These are phyloP conservation scores for Taphrina pruni DNA, from an alignment of 1,139 yeast genomes.

Conservation along the genomic window DNA sequence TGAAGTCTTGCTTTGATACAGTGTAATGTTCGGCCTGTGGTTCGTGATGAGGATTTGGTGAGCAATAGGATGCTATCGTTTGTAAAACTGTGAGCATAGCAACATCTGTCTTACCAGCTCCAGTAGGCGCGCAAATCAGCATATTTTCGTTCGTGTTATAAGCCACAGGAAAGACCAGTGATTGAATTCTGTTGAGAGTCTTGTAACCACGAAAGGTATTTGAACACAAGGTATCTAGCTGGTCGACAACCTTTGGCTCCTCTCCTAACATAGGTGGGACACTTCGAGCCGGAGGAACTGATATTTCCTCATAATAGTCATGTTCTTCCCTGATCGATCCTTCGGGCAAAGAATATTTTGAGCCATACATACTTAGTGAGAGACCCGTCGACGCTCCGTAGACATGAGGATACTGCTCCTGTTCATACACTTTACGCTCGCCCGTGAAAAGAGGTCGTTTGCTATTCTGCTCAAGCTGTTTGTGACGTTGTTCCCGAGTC, in stretches of 20 bases:
- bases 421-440: slow-evolving; percentile 58
- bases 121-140: slow-evolving; percentile 99
- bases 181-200: slow-evolving; percentile 84
- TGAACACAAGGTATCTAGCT: slow-evolving; percentile 76
- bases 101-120: slow-evolving; percentile 99
- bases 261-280: slow-evolving; percentile 59
- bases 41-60: slow-evolving; percentile 47
- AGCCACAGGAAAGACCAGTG: slow-evolving; percentile 89
- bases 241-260: slow-evolving; percentile 60
- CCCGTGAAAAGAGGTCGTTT: slow-evolving; percentile 60
- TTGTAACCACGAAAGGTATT: slow-evolving; percentile 84
- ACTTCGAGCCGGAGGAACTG: slow-evolving; percentile 74
- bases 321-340: slow-evolving; percentile 72
- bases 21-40: slow-evolving; percentile 56
- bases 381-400: slow-evolving; percentile 71
- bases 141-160: slow-evolving; percentile 92
- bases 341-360: slow-evolving; percentile 74
- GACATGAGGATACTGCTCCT: slow-evolving; percentile 82
- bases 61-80: slow-evolving; percentile 73
- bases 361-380: slow-evolving; percentile 77
- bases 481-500: slow-evolving; percentile 45
- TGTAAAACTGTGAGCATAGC: slow-evolving; percentile 84
- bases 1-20: slow-evolving; percentile 80
- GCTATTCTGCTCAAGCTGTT: slow-evolving; percentile 64
- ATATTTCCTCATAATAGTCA: slow-evolving; percentile 75